Evolutionary conservation across 176 grass and related monocot genomes (phyloP), one percentile per base, ranked within the genome.

Genomic region (Eleusine coracana): DNA sequence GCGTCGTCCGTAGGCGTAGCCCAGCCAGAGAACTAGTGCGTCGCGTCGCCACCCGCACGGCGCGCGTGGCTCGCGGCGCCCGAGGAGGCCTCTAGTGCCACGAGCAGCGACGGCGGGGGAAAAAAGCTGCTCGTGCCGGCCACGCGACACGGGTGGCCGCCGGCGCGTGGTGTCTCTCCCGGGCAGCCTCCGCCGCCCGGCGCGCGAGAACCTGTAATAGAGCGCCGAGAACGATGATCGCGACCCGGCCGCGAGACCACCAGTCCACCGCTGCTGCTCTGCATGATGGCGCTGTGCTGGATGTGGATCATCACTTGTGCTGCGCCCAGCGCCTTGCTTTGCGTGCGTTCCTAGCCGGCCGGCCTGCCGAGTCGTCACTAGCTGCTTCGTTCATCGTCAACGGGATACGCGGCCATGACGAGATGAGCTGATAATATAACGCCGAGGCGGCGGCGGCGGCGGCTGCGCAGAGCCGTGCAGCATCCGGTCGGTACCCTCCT

Each of bases 81-180:
- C 20, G 18, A 14, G 60, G 31, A 34, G 31, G 31, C 31, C 25
- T 25, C 25, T 25, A 25, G 25, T 25, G 25, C 25, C 25, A 25
- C 25, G 25, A 25, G 25, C 25, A 25, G 25, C 25, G 25, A 25
- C 25, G 25, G 25, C 25, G 25, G 25, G 25, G 25, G 25, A 25
- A 25, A 25, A 25, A 25, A 25, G 25, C 25, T 25, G 25, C 81
- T 51, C 71, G 82, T 72, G 82, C 71, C 83, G 66, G 83, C 37
- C 83, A 85, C 71, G 25, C 87, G 82, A 78, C 58, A 0, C 12
- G 2, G 52, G 52, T 56, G 18, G 52, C 52, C 52, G 16, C 31
- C 79, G 23, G 7, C 52, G 29, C 75, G 75, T 31, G 46, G 71
- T 62, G 74, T 54, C 42, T 16, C 0, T 6, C 60, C 25, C 25